A percentile compares a stretch with the other conserved stretches of the same genome.
Conservation (phyloP, 169 alveolate genomes). For the Cystoisospora suis region DNA sequence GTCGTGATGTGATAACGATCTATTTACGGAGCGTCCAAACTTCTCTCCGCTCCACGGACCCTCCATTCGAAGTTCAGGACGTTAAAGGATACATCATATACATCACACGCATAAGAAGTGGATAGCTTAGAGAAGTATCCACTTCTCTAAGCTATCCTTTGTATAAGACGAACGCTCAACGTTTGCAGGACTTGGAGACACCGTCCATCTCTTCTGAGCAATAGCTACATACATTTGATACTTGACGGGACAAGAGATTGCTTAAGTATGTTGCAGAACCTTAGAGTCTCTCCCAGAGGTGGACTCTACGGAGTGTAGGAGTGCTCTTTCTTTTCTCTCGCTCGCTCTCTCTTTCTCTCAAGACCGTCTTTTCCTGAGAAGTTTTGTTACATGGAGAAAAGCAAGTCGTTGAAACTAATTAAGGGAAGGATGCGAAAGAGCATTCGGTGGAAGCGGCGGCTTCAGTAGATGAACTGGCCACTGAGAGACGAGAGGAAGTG, state of each 20-base stretch:
- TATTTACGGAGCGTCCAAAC: too few relatives aligned
- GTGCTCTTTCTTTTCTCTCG: neutral
- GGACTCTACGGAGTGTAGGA: neutral
- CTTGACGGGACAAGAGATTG: too few relatives aligned
- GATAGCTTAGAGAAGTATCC: too few relatives aligned
- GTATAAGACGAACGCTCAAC: neutral
- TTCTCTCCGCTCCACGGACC: too few relatives aligned
- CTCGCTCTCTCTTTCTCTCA: neutral
- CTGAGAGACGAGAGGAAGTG: neutral
- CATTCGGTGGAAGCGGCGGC: neutral
- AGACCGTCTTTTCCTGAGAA: neutral
- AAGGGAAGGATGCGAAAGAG: neutral
- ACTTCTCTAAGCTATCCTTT: neutral
- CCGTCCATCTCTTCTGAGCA: neutral
- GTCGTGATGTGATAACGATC: neutral
- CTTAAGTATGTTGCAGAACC: neutral
- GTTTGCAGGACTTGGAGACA: neutral
- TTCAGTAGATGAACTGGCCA: neutral
- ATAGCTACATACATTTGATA: neutral
- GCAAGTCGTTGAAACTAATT: neutral
- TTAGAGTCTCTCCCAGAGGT: neutral
- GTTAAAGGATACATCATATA: too few relatives aligned
- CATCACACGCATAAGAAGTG: too few relatives aligned
- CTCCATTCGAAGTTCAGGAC: too few relatives aligned
- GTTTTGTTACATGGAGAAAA: neutral